phyloP scores from a whole-genome alignment of 2,329 filamentous ascomycete genomes.

The Curvularia eragrostidis region DNA sequence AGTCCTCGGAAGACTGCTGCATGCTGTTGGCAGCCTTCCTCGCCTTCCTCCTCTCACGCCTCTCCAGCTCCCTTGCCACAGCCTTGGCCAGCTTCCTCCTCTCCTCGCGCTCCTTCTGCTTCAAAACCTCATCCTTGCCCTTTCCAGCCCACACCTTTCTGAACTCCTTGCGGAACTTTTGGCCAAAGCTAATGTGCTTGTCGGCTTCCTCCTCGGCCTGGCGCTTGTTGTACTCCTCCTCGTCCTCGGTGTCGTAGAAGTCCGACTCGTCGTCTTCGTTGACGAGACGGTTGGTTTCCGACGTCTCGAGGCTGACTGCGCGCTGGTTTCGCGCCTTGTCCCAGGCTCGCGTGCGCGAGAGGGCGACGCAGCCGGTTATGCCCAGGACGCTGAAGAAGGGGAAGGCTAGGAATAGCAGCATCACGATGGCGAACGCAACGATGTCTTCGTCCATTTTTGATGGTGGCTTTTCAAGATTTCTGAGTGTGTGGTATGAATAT shows the following conservation, averaged over 20 bases:
- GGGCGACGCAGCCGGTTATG: conserved; percentile 35
- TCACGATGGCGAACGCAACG: conserved; percentile 32
- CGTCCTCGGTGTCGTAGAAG: conserved; percentile 42
- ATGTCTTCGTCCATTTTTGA: conserved; percentile 40
- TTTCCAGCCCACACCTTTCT: conserved; percentile 40
- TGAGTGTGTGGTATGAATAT: background rate
- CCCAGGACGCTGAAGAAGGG: conserved; percentile 32
- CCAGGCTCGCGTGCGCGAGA: conserved; percentile 43
- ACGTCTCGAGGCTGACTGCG: conserved; percentile 31
- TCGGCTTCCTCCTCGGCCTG: conserved; percentile 41
- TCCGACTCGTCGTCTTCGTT: conserved; percentile 27
- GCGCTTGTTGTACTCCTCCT: conserved; percentile 36
- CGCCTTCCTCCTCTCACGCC: conserved; percentile 34
- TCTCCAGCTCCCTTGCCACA: conserved; percentile 39
- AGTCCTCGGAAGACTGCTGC: conserved; percentile 19
- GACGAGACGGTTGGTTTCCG: conserved; percentile 27
- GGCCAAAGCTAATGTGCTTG: conserved; percentile 35
- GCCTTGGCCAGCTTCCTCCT: conserved; percentile 42
- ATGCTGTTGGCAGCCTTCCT: conserved; percentile 31
- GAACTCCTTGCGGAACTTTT: conserved; percentile 43
- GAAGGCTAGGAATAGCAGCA: conserved; percentile 35
- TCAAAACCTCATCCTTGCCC: conserved; percentile 32
- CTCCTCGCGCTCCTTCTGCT: conserved; percentile 42
- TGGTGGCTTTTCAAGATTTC: background rate
- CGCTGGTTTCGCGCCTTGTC: conserved; percentile 38